These are phyloP conservation scores for Botrytis fragariae DNA, from an alignment of 2,329 filamentous ascomycete species.

Conservation along the genomic window DNA sequence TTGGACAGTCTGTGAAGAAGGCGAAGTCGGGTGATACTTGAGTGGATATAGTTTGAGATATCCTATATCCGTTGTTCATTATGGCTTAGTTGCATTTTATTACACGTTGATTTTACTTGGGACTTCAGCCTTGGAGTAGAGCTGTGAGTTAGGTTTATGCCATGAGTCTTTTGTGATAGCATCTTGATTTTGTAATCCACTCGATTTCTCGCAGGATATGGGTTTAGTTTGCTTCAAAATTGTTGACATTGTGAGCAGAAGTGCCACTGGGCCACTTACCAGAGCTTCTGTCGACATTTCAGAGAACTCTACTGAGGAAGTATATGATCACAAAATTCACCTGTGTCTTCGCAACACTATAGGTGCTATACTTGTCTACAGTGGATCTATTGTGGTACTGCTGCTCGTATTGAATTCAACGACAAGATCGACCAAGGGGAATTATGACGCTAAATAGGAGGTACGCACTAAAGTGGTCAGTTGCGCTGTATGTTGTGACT, in stretches of 20 bases:
- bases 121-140: neutral
- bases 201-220: rapidly evolving
- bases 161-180: neutral
- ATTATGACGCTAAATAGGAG: too few relatives aligned
- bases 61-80: neutral
- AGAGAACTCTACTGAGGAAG: neutral
- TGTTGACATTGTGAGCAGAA: too few relatives aligned
- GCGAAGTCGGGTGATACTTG: neutral
- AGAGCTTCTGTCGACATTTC: neutral
- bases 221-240: neutral
- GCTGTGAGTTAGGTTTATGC: neutral
- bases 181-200: neutral
- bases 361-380: neutral
- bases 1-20: neutral
- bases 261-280: neutral
- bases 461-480: too few relatives aligned
- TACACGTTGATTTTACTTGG: neutral
- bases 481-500: too few relatives aligned
- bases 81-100: neutral
- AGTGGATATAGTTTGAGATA: neutral
- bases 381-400: neutral
- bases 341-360: neutral
- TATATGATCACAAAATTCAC: neutral
- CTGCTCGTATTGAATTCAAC: neutral
- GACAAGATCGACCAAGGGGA: too few relatives aligned